These are phyloP conservation scores for Penicillium sp. DNA, from an alignment of 2,329 filamentous ascomycete genomes.

Conservation along the genomic window DNA sequence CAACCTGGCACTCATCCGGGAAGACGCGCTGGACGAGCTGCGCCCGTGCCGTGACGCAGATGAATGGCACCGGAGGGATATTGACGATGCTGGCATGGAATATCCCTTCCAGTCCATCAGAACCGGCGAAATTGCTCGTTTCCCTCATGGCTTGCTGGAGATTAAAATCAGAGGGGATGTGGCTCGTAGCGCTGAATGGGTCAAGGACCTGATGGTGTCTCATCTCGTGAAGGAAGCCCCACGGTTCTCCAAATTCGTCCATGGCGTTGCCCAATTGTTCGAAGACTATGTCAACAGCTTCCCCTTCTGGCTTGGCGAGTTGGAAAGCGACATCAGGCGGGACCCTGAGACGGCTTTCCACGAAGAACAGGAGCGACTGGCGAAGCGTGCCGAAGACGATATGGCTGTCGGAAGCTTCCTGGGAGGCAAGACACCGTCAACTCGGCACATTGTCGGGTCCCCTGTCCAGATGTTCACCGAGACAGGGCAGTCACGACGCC, in stretches of 20 bases:
- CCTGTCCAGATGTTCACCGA: conserved; percentile 24
- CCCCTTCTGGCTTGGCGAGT: conserved; percentile 87
- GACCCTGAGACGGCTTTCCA: conserved; percentile 86
- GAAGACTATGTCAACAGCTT: conserved; percentile 93
- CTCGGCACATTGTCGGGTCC: too few species aligned
- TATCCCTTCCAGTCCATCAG: conserved; percentile 82
- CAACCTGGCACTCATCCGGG: conserved; percentile 73
- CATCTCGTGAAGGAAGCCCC: conserved; percentile 85
- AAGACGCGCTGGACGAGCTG: conserved; percentile 64
- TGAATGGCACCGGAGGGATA: conserved; percentile 84
- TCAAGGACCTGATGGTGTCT: conserved; percentile 82
- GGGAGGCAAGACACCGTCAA: conserved; percentile 43
- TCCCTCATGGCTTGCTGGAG: conserved; percentile 83
- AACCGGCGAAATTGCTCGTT: conserved; percentile 81
- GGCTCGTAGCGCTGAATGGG: conserved; percentile 67
- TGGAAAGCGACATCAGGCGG: conserved; percentile 87
- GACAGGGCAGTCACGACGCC: too few species aligned
- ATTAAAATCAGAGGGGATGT: conserved; percentile 68
- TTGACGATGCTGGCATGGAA: conserved; percentile 71
- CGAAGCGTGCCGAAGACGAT: conserved; percentile 73
- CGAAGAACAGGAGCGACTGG: conserved; percentile 75
- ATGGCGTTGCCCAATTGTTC: conserved; percentile 82
- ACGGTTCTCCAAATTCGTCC: conserved; percentile 92
- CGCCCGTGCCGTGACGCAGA: conserved; percentile 81
- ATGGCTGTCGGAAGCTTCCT: conserved; percentile 82